Evolutionary conservation across 2,329 filamentous ascomycete species (phyloP).

Genomic region (Emydomyces testavorans): DNA sequence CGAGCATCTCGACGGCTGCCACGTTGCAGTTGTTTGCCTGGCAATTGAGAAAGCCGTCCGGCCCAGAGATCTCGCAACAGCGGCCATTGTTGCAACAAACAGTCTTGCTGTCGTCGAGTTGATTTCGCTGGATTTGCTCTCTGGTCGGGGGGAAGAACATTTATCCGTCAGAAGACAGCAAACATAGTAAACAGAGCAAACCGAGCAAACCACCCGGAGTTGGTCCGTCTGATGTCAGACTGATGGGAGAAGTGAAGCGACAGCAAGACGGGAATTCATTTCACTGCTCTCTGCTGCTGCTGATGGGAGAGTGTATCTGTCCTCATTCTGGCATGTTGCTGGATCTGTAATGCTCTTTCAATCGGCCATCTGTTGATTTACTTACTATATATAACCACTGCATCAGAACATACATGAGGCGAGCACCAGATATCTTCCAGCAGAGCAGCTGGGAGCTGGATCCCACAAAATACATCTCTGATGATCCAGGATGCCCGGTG

Average conservation of each 20-base stretch:
- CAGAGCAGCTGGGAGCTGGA: conserved; percentile 4
- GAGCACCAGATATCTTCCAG: background rate
- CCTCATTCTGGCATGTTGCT: background rate
- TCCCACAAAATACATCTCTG: conserved; percentile 11
- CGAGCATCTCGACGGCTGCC: conserved; percentile 9
- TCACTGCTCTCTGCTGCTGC: too few relatives aligned
- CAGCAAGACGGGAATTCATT: too few relatives aligned
- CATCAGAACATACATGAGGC: too few relatives aligned
- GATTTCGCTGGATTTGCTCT: background rate
- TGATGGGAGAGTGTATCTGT: too few relatives aligned
- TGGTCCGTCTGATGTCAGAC: background rate
- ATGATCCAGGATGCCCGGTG: conserved; percentile 18
- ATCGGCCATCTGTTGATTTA: background rate
- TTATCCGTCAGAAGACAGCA: background rate
- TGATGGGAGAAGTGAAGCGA: too few relatives aligned
- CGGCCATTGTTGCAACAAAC: conserved; percentile 28
- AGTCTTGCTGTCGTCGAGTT: background rate
- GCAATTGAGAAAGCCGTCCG: conserved; percentile 26
- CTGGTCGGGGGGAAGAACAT: background rate
- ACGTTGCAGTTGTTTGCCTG: conserved; percentile 22
- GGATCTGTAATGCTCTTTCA: background rate
- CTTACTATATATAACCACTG: background rate
- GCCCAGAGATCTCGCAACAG: conserved; percentile 30
- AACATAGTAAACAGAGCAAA: background rate
- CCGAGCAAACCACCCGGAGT: background rate